Base-by-base conservation (phyloP, 2,329 filamentous ascomycete species). In the Microdochium nivale region DNA sequence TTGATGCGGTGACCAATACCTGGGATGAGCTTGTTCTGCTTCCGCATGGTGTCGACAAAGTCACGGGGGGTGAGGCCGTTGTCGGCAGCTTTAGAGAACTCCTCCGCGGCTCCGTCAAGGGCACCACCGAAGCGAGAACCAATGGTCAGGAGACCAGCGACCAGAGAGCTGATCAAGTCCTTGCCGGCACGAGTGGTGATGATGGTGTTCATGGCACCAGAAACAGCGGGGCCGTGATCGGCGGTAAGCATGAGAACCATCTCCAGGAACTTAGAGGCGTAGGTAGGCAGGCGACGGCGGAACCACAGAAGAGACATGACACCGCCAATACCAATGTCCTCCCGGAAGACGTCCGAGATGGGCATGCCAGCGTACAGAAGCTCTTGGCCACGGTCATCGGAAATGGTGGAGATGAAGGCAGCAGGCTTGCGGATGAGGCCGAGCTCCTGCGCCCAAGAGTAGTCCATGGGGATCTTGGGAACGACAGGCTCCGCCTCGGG, bases 161-260 rank as follows among this genome's bases (percentile, higher is more conserved):
- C 94, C 57, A 99, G 82, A 48, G 94, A 88, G 65, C 86, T 91
- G 78, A 99, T 97, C 62, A 99, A 78, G 70, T 99, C 94, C 82
- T 99, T 99, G 72, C 94, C 94, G 58, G 94, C 94, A 88, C 94
- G 89, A 54, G 94, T 99, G 57, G 94, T 99, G 71, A 99, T 97
- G 72, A 99, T 99, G 70, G 94, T 99, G 86, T 99, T 99, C 94
- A 99, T 99, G 72, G 94, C 94, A 82, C 94, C 94, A 63, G 94
- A 99, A 63, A 99, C 94, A 64, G 94, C 94, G 51, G 94, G 94
- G 75, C 94, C 94, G 84, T 99, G 94, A 69, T 99, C 94, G 64
- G 94, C 94, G 68, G 94, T 99, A 68, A 99, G 84, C 94, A 99
- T 99, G 72, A 99, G 92, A 60, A 99, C 94, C 94, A 99, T 99